Evolutionary conservation across 23 red algal species (phyloP).

Genomic region (Chondrus crispus): DNA sequence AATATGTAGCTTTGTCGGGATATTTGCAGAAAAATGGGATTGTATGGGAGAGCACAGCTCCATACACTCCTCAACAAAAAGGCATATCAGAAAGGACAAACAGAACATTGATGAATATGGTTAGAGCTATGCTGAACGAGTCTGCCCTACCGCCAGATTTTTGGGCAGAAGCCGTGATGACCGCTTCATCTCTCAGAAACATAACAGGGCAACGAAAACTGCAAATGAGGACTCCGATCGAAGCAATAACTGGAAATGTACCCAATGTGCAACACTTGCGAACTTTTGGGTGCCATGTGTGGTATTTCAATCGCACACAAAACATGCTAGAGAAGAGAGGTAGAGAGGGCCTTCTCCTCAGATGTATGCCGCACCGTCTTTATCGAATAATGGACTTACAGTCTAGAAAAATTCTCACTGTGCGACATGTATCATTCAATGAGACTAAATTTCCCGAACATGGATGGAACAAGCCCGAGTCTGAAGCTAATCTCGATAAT

Average conservation of each 20-base stretch:
- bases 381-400: background rate
- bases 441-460: background rate
- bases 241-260: too few relatives aligned
- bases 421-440: background rate
- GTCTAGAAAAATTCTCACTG: background rate
- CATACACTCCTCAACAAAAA: background rate
- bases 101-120: background rate
- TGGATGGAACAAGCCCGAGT: too few relatives aligned
- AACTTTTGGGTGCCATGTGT: slow-evolving; percentile 5
- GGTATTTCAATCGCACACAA: background rate
- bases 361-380: background rate
- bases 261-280: background rate
- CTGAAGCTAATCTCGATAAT: too few relatives aligned
- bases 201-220: too few relatives aligned
- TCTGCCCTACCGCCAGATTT: background rate
- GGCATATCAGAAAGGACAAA: background rate
- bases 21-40: background rate
- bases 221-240: too few relatives aligned
- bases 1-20: background rate
- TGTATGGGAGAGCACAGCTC: background rate
- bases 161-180: too few relatives aligned
- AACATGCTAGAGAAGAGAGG: background rate
- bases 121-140: background rate
- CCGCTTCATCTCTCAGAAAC: too few relatives aligned
- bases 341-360: background rate